A percentile compares a stretch with the other conserved stretches of the same genome.
Evolutionary conservation across 306 rosid genomes (phyloP).

Genomic region (Psophocarpus tetragonolobus): DNA sequence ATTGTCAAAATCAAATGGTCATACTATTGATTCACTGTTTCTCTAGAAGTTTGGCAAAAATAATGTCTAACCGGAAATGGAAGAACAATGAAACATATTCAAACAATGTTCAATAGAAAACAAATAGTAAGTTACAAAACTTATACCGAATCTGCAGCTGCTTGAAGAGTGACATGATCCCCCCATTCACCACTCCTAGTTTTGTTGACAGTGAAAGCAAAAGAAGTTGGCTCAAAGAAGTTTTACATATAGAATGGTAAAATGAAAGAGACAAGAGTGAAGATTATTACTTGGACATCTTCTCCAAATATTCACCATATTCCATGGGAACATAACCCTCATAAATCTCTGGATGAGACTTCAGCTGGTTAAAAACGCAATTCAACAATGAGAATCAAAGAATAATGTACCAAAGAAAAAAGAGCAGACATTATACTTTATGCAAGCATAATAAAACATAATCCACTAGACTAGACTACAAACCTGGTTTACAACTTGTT

Average conservation of each 20-base stretch:
- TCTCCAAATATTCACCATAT: slow-evolving; percentile 68
- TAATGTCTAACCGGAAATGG: not conserved
- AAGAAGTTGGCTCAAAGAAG: slow-evolving; percentile 23
- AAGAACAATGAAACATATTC: not conserved
- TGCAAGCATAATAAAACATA: slow-evolving; percentile 11
- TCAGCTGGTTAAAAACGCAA: slow-evolving; percentile 55
- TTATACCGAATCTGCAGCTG: slow-evolving; percentile 79
- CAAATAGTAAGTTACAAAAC: slow-evolving; percentile 22
- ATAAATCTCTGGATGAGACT: slow-evolving; percentile 71
- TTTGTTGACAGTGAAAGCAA: slow-evolving; percentile 35
- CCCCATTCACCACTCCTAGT: slow-evolving; percentile 93
- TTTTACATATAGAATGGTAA: not conserved
- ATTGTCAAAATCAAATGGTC: not conserved
- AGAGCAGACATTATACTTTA: not conserved
- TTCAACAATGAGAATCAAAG: slow-evolving; percentile 38
- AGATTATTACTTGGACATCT: slow-evolving; percentile 62
- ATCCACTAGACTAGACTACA: slow-evolving; percentile 13
- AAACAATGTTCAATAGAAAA: not conserved
- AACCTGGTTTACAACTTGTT: slow-evolving; percentile 72
- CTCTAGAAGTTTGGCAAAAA: not conserved
- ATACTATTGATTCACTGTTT: not conserved
- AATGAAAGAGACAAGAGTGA: not conserved
- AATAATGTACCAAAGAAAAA: slow-evolving; percentile 19
- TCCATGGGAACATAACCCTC: slow-evolving; percentile 93
- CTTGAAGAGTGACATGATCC: slow-evolving; percentile 92